These are phyloP conservation scores for Panellus pusillus DNA, from an alignment of 768 basidiomycete species.

Conservation along the genomic window DNA sequence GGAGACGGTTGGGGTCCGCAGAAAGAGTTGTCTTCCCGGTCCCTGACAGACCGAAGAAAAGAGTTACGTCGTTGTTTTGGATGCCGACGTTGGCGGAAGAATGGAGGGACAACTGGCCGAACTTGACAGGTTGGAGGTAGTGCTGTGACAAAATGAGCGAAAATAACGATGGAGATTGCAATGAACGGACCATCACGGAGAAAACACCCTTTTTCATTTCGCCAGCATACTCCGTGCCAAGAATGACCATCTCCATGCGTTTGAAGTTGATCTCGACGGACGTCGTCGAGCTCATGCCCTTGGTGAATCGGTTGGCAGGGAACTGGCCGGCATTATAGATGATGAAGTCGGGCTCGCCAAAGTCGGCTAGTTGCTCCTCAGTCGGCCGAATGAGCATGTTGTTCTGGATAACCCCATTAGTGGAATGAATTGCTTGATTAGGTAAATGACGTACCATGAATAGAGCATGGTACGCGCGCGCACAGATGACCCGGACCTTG, in stretches of 20 bases:
- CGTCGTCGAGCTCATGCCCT: slow-evolving; percentile 99
- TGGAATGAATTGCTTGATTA: slow-evolving; percentile 19
- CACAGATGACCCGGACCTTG: slow-evolving; percentile 99
- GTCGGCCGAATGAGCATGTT: slow-evolving; percentile 99
- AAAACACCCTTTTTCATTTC: slow-evolving; percentile 99
- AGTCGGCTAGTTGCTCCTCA: slow-evolving; percentile 87
- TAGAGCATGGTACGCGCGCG: slow-evolving; percentile 96
- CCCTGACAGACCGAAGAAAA: slow-evolving; percentile 98
- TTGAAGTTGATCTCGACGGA: slow-evolving; percentile 99
- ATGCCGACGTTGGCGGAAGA: slow-evolving; percentile 96
- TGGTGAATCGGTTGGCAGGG: slow-evolving; percentile 99
- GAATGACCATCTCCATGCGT: slow-evolving; percentile 99
- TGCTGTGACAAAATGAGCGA: slow-evolving; percentile 50
- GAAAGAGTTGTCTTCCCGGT: slow-evolving; percentile 99
- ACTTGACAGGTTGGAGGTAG: slow-evolving; percentile 98
- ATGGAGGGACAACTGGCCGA: slow-evolving; percentile 95
- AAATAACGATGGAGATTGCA: not conserved
- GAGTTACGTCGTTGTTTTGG: slow-evolving; percentile 86
- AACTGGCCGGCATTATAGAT: slow-evolving; percentile 99
- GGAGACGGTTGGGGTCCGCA: slow-evolving; percentile 88
- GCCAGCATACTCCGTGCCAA: slow-evolving; percentile 96
- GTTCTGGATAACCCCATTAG: slow-evolving; percentile 53
- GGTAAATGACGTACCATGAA: slow-evolving; percentile 78
- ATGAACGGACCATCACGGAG: slow-evolving; percentile 80
- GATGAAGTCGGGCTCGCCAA: slow-evolving; percentile 98